Evolutionary conservation across 768 basidiomycete species (phyloP).

Genomic region (Phanerochaete carnosa): DNA sequence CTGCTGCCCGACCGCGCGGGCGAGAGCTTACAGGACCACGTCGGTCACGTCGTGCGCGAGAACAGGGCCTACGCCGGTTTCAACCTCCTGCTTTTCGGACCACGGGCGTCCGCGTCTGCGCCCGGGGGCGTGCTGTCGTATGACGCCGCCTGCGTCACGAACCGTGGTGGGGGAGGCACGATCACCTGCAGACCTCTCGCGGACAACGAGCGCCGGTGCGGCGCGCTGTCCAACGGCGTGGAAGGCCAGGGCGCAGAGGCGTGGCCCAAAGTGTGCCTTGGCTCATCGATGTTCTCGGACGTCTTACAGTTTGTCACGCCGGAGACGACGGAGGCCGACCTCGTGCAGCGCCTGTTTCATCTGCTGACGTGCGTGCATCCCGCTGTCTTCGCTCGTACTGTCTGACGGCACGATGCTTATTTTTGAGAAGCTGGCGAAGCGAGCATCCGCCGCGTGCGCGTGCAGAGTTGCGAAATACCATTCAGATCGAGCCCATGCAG

Average conservation of each 20-base stretch:
- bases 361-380: slow-evolving; percentile 60
- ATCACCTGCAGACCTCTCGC: slow-evolving; percentile 54
- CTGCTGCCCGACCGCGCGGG: slow-evolving; percentile 48
- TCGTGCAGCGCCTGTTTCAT: slow-evolving; percentile 59
- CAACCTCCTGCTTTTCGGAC: slow-evolving; percentile 69
- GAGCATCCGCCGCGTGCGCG: slow-evolving; percentile 40
- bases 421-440: slow-evolving; percentile 12
- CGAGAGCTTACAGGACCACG: slow-evolving; percentile 45
- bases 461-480: slow-evolving; percentile 52
- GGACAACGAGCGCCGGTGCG: slow-evolving; percentile 43
- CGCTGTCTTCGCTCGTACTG: slow-evolving; percentile 3
- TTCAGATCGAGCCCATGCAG: slow-evolving; percentile 39
- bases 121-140: slow-evolving; percentile 37
- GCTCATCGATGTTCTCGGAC: slow-evolving; percentile 42
- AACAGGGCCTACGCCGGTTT: slow-evolving; percentile 71
- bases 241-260: slow-evolving; percentile 56
- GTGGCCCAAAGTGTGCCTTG: slow-evolving; percentile 77
- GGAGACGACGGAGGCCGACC: slow-evolving; percentile 43
- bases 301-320: slow-evolving; percentile 33
- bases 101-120: slow-evolving; percentile 20
- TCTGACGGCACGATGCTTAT: slow-evolving; percentile 2
- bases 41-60: slow-evolving; percentile 41
- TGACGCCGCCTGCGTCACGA: slow-evolving; percentile 60
- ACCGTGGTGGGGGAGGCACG: slow-evolving; percentile 64
- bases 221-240: slow-evolving; percentile 73